These are phyloP conservation scores for Neofusicoccum umdonicola DNA, from an alignment of 2,329 filamentous ascomycete genomes.

Conservation along the genomic window DNA sequence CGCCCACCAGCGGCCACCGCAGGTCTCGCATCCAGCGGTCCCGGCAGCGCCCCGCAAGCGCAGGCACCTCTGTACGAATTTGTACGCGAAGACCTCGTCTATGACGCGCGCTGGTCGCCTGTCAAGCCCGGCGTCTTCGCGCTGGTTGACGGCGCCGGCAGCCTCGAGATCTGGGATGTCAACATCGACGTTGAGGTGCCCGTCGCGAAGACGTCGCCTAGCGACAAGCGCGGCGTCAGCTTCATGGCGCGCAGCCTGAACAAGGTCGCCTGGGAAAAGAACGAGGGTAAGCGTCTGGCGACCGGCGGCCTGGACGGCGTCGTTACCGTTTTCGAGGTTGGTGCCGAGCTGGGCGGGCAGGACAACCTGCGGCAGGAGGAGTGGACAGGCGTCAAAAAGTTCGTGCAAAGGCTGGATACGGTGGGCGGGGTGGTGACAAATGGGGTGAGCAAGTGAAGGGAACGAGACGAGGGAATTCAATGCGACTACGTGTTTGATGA, in stretches of 20 bases:
- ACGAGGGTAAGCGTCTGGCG: constrained; percentile 81
- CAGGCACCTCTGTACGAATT: constrained; percentile 83
- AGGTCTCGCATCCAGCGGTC: constrained; percentile 38
- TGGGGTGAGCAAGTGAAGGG: background rate
- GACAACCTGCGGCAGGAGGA: constrained; percentile 83
- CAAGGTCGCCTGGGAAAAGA: constrained; percentile 89
- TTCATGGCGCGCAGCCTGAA: constrained; percentile 85
- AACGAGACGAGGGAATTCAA: background rate
- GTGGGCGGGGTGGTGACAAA: constrained; percentile 6
- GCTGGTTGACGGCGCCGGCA: constrained; percentile 88
- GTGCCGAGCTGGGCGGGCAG: constrained; percentile 75
- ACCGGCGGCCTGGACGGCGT: constrained; percentile 90
- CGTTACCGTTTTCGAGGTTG: constrained; percentile 90
- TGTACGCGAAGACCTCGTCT: constrained; percentile 91
- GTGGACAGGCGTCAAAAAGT: constrained; percentile 89
- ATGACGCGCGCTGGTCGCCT: constrained; percentile 93
- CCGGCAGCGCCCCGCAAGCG: constrained; percentile 39
- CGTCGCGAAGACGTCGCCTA: constrained; percentile 74
- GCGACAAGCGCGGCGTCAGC: constrained; percentile 49
- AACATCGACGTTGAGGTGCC: constrained; percentile 91
- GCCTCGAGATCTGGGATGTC: constrained; percentile 92
- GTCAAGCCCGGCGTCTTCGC: constrained; percentile 92
- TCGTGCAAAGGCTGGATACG: constrained; percentile 70
- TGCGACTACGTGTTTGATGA: background rate
- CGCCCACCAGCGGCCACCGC: constrained; percentile 72